Percentiles rank a stretch among this genome's conserved stretches.
These are phyloP conservation scores for Albifimbria verrucaria DNA, from an alignment of 2,329 filamentous ascomycete genomes.

Conservation along the genomic window DNA sequence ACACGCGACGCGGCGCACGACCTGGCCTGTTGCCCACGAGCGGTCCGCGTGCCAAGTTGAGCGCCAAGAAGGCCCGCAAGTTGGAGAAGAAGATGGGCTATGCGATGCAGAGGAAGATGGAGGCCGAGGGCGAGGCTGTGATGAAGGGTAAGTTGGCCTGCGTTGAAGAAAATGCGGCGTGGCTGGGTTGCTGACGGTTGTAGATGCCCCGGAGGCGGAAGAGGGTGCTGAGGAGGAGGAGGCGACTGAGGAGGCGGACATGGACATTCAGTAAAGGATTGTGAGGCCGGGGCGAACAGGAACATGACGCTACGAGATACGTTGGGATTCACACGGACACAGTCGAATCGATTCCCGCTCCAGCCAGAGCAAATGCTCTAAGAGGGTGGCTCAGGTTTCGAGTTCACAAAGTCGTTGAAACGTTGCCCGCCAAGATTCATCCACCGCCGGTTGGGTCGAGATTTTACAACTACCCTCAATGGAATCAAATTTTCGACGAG, in stretches of 20 bases:
- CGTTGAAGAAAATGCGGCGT: background rate
- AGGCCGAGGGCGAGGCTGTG: constrained; percentile 44
- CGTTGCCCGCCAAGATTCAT: too few relatives aligned
- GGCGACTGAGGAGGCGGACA: constrained; percentile 12
- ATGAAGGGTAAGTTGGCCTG: constrained; percentile 39
- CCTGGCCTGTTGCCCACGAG: constrained; percentile 53
- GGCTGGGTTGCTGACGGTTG: background rate
- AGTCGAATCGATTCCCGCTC: too few relatives aligned
- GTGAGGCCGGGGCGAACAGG: background rate
- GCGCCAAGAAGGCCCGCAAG: constrained; percentile 55
- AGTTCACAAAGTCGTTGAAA: too few relatives aligned
- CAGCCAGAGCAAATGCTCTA: too few relatives aligned
- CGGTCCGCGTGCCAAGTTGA: constrained; percentile 48
- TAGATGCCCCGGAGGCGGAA: constrained; percentile 5
- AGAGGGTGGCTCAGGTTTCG: too few relatives aligned
- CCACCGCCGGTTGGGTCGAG: too few relatives aligned
- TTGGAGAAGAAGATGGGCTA: constrained; percentile 51
- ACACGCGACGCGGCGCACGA: constrained; percentile 47
- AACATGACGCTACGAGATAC: too few relatives aligned
- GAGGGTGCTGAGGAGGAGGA: background rate
- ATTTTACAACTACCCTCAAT: too few relatives aligned
- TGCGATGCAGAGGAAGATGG: constrained; percentile 50
- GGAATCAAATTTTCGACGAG: too few relatives aligned
- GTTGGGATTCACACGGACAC: too few relatives aligned
- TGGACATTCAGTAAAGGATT: constrained; percentile 15